A percentile compares a stretch with the other conserved stretches of the same genome.
Evolutionary conservation across 805 yeast species (phyloP).

Genomic region (Dipodascus albidus): DNA sequence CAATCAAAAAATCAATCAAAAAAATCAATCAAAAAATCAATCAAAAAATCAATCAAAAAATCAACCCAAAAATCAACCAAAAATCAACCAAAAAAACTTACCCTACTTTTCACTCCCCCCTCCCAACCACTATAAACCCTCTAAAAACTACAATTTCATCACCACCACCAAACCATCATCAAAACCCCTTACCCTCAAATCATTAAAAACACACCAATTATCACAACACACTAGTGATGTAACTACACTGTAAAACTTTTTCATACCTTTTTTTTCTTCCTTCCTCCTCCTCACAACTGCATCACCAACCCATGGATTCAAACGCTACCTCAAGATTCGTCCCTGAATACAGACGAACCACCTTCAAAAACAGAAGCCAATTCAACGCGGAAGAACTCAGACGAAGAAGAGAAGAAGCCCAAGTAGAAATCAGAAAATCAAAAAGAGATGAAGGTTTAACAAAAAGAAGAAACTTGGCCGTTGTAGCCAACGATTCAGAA

Average conservation of each 20-base stretch:
- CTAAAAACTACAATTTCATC: neutral
- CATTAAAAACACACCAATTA: neutral
- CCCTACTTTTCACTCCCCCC: neutral
- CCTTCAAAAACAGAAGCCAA: constrained; percentile 87
- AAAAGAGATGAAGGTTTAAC: constrained; percentile 91
- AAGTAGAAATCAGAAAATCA: constrained; percentile 91
- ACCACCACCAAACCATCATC: neutral
- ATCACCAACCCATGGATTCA: constrained; percentile 13
- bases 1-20: too few relatives aligned
- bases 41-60: too few relatives aligned
- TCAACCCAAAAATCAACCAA: too few relatives aligned
- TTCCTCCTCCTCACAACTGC: neutral
- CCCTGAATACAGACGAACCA: constrained; percentile 96
- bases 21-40: too few relatives aligned
- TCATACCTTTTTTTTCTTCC: neutral
- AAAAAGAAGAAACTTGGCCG: constrained; percentile 75
- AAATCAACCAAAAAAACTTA: too few relatives aligned
- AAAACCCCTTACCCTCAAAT: neutral
- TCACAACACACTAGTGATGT: neutral
- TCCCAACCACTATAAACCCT: neutral
- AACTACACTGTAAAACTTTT: neutral
- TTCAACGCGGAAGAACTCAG: constrained; percentile 93
- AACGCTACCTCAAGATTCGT: constrained; percentile 43
- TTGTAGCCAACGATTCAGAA: constrained; percentile 26
- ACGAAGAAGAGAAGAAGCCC: constrained; percentile 95